Evolutionary conservation across 2,329 filamentous ascomycete species (phyloP), one percentile per base, ranked within the genome.

Genomic region (Zarea fungicola): DNA sequence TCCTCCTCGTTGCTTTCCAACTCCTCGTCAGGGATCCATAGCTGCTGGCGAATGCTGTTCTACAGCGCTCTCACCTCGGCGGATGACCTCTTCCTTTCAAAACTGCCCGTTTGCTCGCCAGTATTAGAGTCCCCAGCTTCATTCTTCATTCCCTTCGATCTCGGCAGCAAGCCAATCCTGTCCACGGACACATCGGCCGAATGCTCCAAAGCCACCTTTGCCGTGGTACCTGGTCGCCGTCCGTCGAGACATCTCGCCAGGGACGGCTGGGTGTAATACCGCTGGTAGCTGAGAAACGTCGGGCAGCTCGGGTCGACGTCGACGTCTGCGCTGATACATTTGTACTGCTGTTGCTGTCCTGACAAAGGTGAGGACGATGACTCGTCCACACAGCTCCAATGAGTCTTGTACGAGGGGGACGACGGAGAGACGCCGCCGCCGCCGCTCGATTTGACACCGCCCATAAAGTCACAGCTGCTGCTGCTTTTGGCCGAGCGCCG

Each of bases 11-110:
- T 14, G 22, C 45, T 28, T 28, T 62, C 59, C n/a, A 63, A 19
- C 18, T 65, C 63, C 3, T 64, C 58, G 23, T 67, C 62, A 13
- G 61, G 54, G 26, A 66, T 58, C 45, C 59, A 57, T 8, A 67
- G 57, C 25, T 55, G 53, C 7, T 49, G 48, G 18, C 65, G 58
- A 18, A 66, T 61, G 52, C 59, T 52, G 9, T 55, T 49, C 65
- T 62, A 67, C 43, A 65, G 66, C 45, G 60, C 53, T 22, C 48
- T 32, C n/a, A 61, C 60, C n/a, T 64, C 62, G 10, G 57, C 52
- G 36, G 26, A 21, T 7, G 41, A 43, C 21, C 41, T 56, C 45
- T 44, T 58, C 41, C n/a, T n/a, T n/a, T 22, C 44, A 6, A 11
- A 4, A 11, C 14, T 6, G 19, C 7, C 18, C 14, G 13, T 9